Evolutionary conservation across 805 yeast species (phyloP), one percentile per base, ranked within the genome.

Genomic region (Saccharomycodes ludwigii): DNA sequence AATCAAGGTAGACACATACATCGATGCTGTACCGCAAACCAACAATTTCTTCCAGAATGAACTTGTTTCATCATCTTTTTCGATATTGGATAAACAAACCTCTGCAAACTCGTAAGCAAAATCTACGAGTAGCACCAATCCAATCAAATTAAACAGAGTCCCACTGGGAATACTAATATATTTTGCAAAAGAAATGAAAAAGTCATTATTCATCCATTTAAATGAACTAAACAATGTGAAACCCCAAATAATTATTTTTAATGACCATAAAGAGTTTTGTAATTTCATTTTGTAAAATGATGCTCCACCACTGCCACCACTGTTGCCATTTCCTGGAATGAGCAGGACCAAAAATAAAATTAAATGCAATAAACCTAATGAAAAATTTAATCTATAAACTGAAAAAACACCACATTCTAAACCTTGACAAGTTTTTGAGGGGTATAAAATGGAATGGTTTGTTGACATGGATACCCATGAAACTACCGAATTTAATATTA

Each of bases 61-160:
- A 35, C 64, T 56, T 31, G 56, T 44, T 34, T 71, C 73, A 28
- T 74, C 80, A 36, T 80, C 88, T 45, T 76, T 74, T 50, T 91
- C 97, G 25, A 91, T 83, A 45, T 84, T 81, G 41, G 78, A 85
- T 33, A 91, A 67, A 54, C 98, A 91, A 6, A 80, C 81, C 47
- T 91, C 99, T 0, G 97, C 96, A 95, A 96, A 91, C 43, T 88
- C 88, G 56, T 91, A 97, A 4, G 98, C 97, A 65, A 84, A 91
- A 55, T 91, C 98, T 20, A 91, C 96, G 30, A 91, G 61, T 30
- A 91, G 63, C 10, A 93, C 79, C 36, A 91, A 66, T 1, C 98
- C 98, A 38, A 91, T 82, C 11, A 91, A 75, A 22, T 88, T 70
- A 58, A 91, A 91, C 4, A 85, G 48, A 3, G 88, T 79, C 27